Base-by-base conservation (phyloP, 1,139 yeast species). In the Blastobotrys petasosporus region DNA sequence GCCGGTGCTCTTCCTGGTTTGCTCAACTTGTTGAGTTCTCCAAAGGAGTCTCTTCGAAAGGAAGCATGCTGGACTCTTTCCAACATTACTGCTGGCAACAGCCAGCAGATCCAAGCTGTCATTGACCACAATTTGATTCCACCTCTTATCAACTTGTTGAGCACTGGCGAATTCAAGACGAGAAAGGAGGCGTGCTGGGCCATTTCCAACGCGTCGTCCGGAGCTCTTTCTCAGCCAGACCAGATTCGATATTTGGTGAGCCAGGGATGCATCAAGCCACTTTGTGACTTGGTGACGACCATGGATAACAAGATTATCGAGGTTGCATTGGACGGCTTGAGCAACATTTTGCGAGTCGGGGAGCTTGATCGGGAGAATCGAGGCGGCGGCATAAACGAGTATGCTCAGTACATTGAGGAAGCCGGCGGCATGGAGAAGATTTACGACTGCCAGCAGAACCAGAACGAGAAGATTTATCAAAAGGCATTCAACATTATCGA, bases 171-270 rank as follows among this genome's bases (percentile, higher is more conserved):
- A 63, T 90, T 87, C 73, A 88, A 87, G 72, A 92, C 97, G 37
- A 85, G 87, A 67, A 92, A 92, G 69, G 98, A 92, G 71, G 98
- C 98, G 9, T 90, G 98, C 74, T 92, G 98, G 98, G 98, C 97
- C 32, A 85, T 92, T 58, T 88, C 97, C 32, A 92, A 92, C 65
- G 98, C 98, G 38, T 85, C 96, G 15, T 85, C 96, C 15, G 97
- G 98, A 59, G 97, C 97, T 32, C 75, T 88, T 57, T 75, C 84
- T 40, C 84, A 82, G 65, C 97, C 98, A 6, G 96, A 88, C 46
- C 96, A 88, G 66, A 90, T 92, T 58, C 79, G 92, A 58, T 92
- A 88, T 68, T 77, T 92, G 58, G 98, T 92, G 36, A 74, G 75
- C 58, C 97, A 92, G 70, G 98, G 97, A 35, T 88, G 97, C 71